phyloP scores from a whole-genome alignment of 345 rosid species.

The Abelmoschus esculentus region DNA sequence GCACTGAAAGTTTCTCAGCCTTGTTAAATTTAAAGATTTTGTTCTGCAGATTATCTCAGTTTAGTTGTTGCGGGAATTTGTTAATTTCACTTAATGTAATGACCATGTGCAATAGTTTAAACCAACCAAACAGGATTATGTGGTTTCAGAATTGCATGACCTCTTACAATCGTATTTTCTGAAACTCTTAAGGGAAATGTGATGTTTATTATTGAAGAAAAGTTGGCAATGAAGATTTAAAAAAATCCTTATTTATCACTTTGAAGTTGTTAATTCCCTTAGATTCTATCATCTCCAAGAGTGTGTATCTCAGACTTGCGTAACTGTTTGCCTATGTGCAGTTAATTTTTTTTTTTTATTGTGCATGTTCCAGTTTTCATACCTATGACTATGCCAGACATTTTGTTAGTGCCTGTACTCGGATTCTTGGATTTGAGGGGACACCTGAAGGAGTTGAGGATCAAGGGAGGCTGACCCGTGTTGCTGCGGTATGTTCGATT shows the following conservation, averaged over 20 bases:
- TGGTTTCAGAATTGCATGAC: neutral
- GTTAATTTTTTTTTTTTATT: neutral
- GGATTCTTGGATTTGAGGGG: constrained; percentile 98
- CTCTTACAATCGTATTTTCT: neutral
- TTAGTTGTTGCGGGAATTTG: neutral
- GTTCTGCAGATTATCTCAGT: neutral
- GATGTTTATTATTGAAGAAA: constrained; percentile 6
- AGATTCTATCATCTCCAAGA: too few relatives aligned
- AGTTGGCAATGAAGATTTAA: neutral
- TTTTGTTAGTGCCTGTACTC: constrained; percentile 98
- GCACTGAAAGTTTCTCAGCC: neutral
- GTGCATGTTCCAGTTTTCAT: constrained; percentile 56
- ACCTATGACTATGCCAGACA: constrained; percentile 98
- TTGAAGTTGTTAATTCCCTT: too few relatives aligned
- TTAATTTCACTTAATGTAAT: neutral
- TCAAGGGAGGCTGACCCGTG: constrained; percentile 94
- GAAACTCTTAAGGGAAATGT: neutral
- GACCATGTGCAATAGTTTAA: neutral
- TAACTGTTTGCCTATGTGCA: neutral
- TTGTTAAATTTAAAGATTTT: neutral
- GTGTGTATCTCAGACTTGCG: too few relatives aligned
- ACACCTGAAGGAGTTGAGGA: constrained; percentile 99
- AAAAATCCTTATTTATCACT: neutral
- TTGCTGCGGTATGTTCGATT: constrained; percentile 77
- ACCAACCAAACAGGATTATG: neutral